Evolutionary conservation across 495 filamentous ascomycete genomes (phyloP), one percentile per base, ranked within the genome.

Genomic region (Trichoderma erinaceum): DNA sequence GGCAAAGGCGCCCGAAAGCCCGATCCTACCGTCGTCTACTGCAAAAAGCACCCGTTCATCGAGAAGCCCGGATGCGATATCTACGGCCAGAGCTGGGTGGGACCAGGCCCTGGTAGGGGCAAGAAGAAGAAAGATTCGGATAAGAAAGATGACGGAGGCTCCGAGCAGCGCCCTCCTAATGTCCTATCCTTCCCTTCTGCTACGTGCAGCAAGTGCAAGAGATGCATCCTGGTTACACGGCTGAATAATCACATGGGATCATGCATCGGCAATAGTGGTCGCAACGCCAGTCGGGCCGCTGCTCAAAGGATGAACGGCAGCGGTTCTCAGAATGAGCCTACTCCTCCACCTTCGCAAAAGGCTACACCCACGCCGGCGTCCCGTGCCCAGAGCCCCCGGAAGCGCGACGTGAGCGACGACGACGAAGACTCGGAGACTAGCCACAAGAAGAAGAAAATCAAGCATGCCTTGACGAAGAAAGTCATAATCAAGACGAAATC

Each of bases 191-290:
- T 91, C 66, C 91, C 91, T 7, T 83, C 81, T 61, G 81, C 81
- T 21, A 84, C 81, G 8, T 84, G 81, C 69, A 79, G 78, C 74
- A 84, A 84, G 68, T 84, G 81, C 76, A 84, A 84, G 74, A 72
- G 81, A 23, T 84, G 81, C 72, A 84, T 84, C 67, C 73, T 84
- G 64, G 81, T 84, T 56, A 81, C 81, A 63, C 77, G 81, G 13
- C 71, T 84, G 48, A 93, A 91, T 72, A 89, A 91, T 72, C 91
- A 95, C 77, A 82, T 95, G 78, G 89, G 90, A 48, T 88, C 90
- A 64, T 93, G 91, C 74, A 86, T 95, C 71, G 90, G 90, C 38
- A 86, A 92, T 48, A 87, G 84, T 63, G 90, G 90, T 18, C 82
- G 91, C 25, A 85, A 85, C 72, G 86, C 85, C 21, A 88, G 88